Conservation (phyloP, 202 grass and related monocot genomes). For the Dendrocalamus latiflorus region DNA sequence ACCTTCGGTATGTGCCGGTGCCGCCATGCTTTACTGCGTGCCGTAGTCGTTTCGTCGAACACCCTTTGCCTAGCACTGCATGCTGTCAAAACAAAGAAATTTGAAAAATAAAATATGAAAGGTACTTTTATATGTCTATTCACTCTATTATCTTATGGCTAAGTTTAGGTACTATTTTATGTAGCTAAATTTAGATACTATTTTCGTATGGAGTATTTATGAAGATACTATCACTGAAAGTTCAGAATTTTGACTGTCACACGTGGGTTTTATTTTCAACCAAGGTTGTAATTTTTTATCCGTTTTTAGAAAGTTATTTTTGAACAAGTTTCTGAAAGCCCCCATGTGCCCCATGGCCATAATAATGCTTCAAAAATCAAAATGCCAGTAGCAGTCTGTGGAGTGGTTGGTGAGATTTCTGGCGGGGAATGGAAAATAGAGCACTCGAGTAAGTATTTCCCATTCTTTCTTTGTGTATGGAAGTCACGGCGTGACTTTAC, state of each 20-base stretch:
- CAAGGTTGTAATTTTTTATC: too few relatives aligned
- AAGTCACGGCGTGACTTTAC: too few relatives aligned
- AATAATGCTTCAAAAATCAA: too few relatives aligned
- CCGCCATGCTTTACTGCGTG: background rate
- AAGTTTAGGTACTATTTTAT: background rate
- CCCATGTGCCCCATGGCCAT: too few relatives aligned
- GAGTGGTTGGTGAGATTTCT: background rate
- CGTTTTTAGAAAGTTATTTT: too few relatives aligned
- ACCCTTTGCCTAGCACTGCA: background rate
- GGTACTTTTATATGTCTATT: background rate
- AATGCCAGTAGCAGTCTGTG: background rate
- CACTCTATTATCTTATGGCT: background rate
- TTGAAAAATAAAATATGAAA: background rate
- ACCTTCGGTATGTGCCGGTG: slow-evolving; percentile 60
- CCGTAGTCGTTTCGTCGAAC: background rate
- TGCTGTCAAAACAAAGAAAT: background rate
- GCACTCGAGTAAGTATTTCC: background rate
- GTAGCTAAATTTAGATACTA: too few relatives aligned
- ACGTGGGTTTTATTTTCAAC: background rate
- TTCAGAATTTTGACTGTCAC: background rate
- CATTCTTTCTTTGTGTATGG: too few relatives aligned
- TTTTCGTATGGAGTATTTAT: background rate
- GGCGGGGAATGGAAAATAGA: background rate
- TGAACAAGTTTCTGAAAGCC: too few relatives aligned
- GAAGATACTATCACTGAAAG: background rate